Conservation (phyloP, 2,329 filamentous ascomycete genomes). For the Exophiala alcalophila region DNA sequence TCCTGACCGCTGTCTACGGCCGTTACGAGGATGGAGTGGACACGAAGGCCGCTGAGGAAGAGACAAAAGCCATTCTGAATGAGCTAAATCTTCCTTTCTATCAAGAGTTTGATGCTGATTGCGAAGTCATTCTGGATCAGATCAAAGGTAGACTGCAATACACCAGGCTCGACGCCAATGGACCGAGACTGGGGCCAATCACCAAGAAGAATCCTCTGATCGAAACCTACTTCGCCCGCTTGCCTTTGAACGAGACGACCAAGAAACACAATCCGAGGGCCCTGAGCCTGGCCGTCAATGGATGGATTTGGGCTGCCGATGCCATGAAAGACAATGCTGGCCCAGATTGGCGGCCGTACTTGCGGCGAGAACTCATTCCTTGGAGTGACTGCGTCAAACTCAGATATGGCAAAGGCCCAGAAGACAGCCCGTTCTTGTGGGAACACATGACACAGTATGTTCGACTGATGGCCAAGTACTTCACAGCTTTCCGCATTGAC, state of each 20-base stretch:
- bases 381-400: slow-evolving; percentile 99
- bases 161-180: slow-evolving; percentile 84
- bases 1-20: slow-evolving; percentile 67
- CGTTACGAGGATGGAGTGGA: slow-evolving; percentile 56
- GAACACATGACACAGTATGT: slow-evolving; percentile 94
- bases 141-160: slow-evolving; percentile 95
- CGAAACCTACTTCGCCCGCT: slow-evolving; percentile 89
- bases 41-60: slow-evolving; percentile 47
- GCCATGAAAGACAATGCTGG: slow-evolving; percentile 92
- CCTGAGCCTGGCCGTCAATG: slow-evolving; percentile 86
- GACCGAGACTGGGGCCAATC: slow-evolving; percentile 80
- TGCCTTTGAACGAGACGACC: slow-evolving; percentile 75
- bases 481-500: slow-evolving; percentile 92
- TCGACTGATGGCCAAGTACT: slow-evolving; percentile 87
- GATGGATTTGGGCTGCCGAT: slow-evolving; percentile 98
- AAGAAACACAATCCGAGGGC: slow-evolving; percentile 71
- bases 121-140: slow-evolving; percentile 80
- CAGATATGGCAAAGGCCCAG: slow-evolving; percentile 73
- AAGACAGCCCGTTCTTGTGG: slow-evolving; percentile 93
- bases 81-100: slow-evolving; percentile 86
- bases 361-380: slow-evolving; percentile 93
- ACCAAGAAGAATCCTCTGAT: slow-evolving; percentile 75
- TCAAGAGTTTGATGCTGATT: slow-evolving; percentile 83
- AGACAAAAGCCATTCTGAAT: slow-evolving; percentile 65
- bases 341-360: slow-evolving; percentile 81